A percentile compares a stretch with the other conserved stretches of the same genome.
These are phyloP conservation scores for Candida sp. DNA, from an alignment of 1,139 yeast genomes.

Conservation along the genomic window DNA sequence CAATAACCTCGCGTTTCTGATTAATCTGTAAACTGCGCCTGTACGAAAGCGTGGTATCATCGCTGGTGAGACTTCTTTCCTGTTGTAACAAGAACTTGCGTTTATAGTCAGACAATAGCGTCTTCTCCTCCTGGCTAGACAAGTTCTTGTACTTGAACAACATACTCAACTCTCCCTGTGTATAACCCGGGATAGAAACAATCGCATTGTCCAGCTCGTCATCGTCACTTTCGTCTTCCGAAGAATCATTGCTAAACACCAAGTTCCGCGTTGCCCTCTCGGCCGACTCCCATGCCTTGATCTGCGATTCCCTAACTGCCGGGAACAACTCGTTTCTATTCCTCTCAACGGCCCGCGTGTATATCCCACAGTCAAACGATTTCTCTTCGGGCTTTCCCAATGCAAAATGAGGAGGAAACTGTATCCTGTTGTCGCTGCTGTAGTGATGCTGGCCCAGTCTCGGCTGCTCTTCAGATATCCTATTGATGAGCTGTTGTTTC, in stretches of 20 bases:
- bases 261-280: slow-evolving; percentile 41
- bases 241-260: slow-evolving; percentile 38
- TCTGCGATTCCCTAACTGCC: slow-evolving; percentile 37
- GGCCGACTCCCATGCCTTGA: slow-evolving; percentile 53
- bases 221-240: slow-evolving; percentile 22
- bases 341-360: slow-evolving; percentile 9
- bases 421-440: background rate
- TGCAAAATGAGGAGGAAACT: background rate
- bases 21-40: slow-evolving; percentile 45
- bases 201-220: slow-evolving; percentile 10
- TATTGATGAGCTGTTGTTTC: slow-evolving; percentile 14
- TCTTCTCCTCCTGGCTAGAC: slow-evolving; percentile 29
- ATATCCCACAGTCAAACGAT: slow-evolving; percentile 16
- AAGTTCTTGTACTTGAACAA: slow-evolving; percentile 13
- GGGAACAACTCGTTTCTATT: slow-evolving; percentile 19
- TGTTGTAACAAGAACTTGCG: slow-evolving; percentile 36
- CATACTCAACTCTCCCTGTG: slow-evolving; percentile 38
- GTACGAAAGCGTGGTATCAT: slow-evolving; percentile 36
- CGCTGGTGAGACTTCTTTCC: slow-evolving; percentile 34
- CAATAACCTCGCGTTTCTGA: slow-evolving; percentile 45
- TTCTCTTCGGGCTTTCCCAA: slow-evolving; percentile 6
- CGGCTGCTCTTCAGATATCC: slow-evolving; percentile 3
- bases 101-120: slow-evolving; percentile 33
- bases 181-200: slow-evolving; percentile 43
- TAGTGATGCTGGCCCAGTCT: background rate